Percentiles rank a stretch among this genome's conserved stretches.
phyloP scores from a whole-genome alignment of 1,139 yeast species.

The Meyerozyma sp. region DNA sequence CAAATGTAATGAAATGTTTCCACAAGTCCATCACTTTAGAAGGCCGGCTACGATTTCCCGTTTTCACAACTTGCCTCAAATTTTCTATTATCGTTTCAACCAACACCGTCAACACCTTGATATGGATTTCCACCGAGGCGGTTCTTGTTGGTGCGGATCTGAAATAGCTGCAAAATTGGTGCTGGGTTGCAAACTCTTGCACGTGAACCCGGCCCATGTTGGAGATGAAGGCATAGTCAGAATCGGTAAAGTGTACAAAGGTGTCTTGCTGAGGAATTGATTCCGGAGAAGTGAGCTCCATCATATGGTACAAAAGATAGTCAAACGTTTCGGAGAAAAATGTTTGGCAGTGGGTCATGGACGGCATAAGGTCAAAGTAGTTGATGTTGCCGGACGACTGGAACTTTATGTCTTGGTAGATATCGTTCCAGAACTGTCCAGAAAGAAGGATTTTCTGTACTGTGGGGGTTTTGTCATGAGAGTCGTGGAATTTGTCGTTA shows the following conservation, averaged over 20 bases:
- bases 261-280: constrained; percentile 9
- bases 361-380: constrained; percentile 26
- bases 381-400: constrained; percentile 10
- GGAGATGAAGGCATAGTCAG: constrained; percentile 19
- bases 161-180: constrained; percentile 5
- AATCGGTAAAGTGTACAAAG: constrained; percentile 24
- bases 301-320: constrained; percentile 21
- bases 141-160: constrained; percentile 1
- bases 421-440: constrained; percentile 8
- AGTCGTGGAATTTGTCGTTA: background rate
- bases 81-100: constrained; percentile 13
- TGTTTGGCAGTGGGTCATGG: constrained; percentile 16
- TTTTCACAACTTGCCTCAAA: constrained; percentile 4
- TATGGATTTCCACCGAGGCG: constrained; percentile 5
- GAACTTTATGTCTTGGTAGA: constrained; percentile 9
- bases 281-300: constrained; percentile 6
- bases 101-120: constrained; percentile 9
- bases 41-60: background rate
- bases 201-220: constrained; percentile 19
- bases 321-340: constrained; percentile 28
- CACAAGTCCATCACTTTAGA: constrained; percentile 13
- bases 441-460: background rate
- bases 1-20: constrained; percentile 14
- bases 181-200: constrained; percentile 10
- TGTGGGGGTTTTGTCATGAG: background rate